Conservation (phyloP, 208 protist genomes). For the Trypanosoma platydactyli region DNA sequence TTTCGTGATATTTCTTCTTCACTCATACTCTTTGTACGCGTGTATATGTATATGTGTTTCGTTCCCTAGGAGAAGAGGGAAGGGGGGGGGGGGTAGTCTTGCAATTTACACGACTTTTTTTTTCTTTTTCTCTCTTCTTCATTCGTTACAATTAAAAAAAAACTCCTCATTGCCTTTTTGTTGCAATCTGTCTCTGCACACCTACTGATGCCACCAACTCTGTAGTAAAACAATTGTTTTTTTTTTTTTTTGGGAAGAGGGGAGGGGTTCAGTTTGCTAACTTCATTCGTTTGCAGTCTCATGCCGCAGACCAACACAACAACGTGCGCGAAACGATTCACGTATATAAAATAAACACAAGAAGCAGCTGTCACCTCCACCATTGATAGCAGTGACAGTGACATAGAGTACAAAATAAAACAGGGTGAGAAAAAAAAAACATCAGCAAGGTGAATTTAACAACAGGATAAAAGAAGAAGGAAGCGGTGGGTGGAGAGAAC, state of each 20-base stretch:
- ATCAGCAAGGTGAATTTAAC: slow-evolving; percentile 9
- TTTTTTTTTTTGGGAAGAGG: too few species aligned
- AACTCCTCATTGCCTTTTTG: not conserved
- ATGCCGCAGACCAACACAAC: too few species aligned
- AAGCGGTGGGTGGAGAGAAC: not conserved
- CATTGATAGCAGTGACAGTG: not conserved
- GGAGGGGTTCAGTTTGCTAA: too few species aligned
- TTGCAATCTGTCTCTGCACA: not conserved
- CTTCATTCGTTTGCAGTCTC: too few species aligned
- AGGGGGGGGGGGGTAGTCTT: too few species aligned
- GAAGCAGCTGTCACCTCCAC: slow-evolving; percentile 1
- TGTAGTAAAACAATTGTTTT: too few species aligned
- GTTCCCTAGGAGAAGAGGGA: too few species aligned
- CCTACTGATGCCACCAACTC: slow-evolving; percentile 7
- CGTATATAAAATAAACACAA: too few species aligned
- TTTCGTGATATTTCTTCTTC: slow-evolving; percentile 4
- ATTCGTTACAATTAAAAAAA: slow-evolving; percentile 2
- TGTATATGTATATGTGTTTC: too few species aligned
- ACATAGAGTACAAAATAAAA: slow-evolving; percentile 28
- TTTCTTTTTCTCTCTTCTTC: slow-evolving; percentile 6
- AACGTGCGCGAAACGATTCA: too few species aligned
- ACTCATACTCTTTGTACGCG: too few species aligned
- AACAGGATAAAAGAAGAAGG: slow-evolving; percentile 8
- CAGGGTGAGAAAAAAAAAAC: slow-evolving; percentile 5
- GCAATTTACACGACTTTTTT: too few species aligned